Conservation (phyloP, 2,329 filamentous ascomycete genomes). For the Calonectria montana region DNA sequence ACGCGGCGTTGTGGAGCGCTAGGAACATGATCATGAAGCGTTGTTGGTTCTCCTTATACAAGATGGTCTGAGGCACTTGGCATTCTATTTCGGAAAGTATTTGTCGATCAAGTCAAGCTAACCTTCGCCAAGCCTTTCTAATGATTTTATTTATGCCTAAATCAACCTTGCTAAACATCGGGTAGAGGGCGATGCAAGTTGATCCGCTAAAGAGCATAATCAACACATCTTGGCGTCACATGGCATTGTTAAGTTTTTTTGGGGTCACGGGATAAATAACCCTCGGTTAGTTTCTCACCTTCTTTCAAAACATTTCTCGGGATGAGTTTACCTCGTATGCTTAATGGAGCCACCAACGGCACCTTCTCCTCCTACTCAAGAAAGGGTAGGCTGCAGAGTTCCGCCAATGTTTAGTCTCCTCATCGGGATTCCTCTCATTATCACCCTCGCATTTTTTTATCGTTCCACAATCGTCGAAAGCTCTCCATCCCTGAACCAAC, state of each 20-base stretch:
- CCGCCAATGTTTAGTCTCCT: neutral
- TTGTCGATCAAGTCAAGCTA: no score
- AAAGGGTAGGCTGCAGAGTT: neutral
- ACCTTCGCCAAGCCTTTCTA: no score
- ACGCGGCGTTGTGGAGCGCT: no score
- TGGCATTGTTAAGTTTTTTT: neutral
- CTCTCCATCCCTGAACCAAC: neutral
- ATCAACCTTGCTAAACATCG: neutral
- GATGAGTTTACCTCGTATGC: no score
- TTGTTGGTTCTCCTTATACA: no score
- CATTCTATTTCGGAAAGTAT: no score
- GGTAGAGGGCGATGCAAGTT: no score
- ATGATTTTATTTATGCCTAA: no score
- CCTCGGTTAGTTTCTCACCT: neutral
- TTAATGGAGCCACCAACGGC: neutral
- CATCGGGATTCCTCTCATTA: neutral
- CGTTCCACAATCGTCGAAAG: neutral
- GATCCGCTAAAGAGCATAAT: neutral
- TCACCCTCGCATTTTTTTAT: neutral
- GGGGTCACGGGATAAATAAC: neutral
- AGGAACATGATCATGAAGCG: no score
- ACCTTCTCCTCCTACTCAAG: neutral
- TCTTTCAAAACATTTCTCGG: no score
- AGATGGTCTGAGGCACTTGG: no score
- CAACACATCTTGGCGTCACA: neutral